These are phyloP conservation scores for Dovyalis caffra DNA, from an alignment of 345 rosid species.

Conservation along the genomic window DNA sequence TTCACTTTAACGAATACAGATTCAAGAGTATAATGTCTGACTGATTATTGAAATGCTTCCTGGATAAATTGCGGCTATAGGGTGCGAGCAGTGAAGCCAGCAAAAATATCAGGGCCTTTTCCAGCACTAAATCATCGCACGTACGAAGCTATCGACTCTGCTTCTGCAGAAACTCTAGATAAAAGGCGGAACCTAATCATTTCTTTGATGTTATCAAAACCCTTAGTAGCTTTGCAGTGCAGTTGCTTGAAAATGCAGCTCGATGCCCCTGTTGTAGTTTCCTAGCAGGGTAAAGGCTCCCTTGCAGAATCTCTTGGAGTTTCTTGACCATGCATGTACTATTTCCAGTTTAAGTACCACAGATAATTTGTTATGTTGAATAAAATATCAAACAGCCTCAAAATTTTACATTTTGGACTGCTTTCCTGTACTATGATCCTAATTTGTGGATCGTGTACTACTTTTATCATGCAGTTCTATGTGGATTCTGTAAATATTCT, in stretches of 20 bases:
- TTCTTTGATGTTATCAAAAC: constrained; percentile 69
- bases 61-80: constrained; percentile 22
- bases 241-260: constrained; percentile 72
- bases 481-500: neutral
- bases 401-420: neutral
- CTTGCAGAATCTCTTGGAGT: constrained; percentile 4
- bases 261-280: constrained; percentile 56
- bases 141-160: constrained; percentile 22
- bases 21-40: neutral
- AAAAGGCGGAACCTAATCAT: constrained; percentile 40
- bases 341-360: neutral
- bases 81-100: constrained; percentile 56
- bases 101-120: constrained; percentile 39
- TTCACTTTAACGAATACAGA: too few relatives aligned
- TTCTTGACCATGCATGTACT: neutral
- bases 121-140: constrained; percentile 22
- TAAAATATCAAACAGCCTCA: neutral
- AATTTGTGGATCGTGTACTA: neutral
- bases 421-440: neutral
- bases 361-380: neutral
- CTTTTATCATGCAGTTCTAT: neutral
- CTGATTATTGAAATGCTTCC: neutral
- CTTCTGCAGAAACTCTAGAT: constrained; percentile 21
- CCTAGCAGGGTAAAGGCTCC: neutral
- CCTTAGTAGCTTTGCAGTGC: constrained; percentile 72